Percentiles rank a stretch among this genome's conserved stretches.
These are phyloP conservation scores for Mycena belliarum DNA, from an alignment of 768 basidiomycete species.

Conservation along the genomic window DNA sequence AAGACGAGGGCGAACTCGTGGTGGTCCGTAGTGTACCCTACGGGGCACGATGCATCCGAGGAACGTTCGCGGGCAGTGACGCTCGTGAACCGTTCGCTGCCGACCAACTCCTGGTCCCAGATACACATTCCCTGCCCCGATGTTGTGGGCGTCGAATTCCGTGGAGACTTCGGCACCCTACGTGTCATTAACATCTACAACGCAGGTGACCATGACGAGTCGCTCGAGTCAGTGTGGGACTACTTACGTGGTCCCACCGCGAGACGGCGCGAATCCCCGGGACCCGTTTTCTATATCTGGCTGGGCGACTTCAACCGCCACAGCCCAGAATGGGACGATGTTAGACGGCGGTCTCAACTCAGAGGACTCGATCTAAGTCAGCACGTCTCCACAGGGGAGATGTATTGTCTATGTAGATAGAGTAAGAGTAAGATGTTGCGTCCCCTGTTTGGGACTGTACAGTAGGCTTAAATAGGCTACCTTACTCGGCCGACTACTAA, in stretches of 20 bases:
- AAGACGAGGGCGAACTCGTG: not conserved
- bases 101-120: not conserved
- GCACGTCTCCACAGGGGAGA: too few relatives aligned
- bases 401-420: too few relatives aligned
- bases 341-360: too few relatives aligned
- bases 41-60: not conserved
- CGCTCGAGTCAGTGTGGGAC: conserved; percentile 11
- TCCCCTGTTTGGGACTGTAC: too few relatives aligned
- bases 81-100: not conserved
- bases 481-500: too few relatives aligned
- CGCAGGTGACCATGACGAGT: conserved; percentile 27
- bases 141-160: conserved; percentile 22
- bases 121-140: conserved; percentile 22
- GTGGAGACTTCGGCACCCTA: conserved; percentile 17
- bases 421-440: too few relatives aligned
- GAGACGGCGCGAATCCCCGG: not conserved
- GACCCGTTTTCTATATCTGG: not conserved
- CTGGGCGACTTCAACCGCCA: not conserved
- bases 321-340: conserved; percentile 36
- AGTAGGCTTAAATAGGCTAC: too few relatives aligned
- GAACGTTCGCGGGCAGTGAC: not conserved
- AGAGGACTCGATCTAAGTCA: too few relatives aligned
- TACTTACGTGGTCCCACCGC: not conserved
- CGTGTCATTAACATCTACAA: conserved; percentile 42
- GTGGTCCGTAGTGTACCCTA: not conserved